A percentile compares a stretch with the other conserved stretches of the same genome.
Evolutionary conservation across 2,329 filamentous ascomycete genomes (phyloP).

Genomic region (Aspergillus sp.): DNA sequence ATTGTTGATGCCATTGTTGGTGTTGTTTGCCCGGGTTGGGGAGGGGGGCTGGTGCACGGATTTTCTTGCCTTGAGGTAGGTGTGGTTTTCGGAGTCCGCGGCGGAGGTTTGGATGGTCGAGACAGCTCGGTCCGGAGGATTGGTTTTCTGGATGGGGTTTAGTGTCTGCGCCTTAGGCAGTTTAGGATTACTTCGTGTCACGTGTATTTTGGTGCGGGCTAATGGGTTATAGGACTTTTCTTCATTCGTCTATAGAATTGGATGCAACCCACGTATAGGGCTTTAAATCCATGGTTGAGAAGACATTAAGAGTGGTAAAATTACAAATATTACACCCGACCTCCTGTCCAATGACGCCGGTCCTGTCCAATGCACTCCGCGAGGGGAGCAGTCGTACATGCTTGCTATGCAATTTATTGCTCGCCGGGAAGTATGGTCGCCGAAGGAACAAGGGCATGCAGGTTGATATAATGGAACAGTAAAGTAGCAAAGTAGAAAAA

Average conservation of each 20-base stretch:
- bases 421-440: background rate
- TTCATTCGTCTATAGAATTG: background rate
- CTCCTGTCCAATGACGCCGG: constrained; percentile 14
- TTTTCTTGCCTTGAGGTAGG: background rate
- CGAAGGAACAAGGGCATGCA: background rate
- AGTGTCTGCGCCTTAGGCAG: constrained; percentile 18
- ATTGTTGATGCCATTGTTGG: constrained; percentile 31
- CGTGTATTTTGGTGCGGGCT: background rate
- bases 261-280: background rate
- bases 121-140: constrained; percentile 17
- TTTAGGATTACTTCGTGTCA: background rate
- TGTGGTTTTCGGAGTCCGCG: background rate
- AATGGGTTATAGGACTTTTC: background rate
- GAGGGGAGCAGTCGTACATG: background rate
- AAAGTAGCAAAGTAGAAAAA: constrained; percentile 10
- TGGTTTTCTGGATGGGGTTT: constrained; percentile 15
- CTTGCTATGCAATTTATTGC: background rate
- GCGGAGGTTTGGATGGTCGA: constrained; percentile 11
- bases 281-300: background rate
- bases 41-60: constrained; percentile 6
- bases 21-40: background rate
- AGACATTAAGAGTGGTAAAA: constrained; percentile 18
- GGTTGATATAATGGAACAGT: constrained; percentile 2
- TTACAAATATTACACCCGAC: constrained; percentile 24
- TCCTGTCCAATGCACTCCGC: constrained; percentile 1